These are phyloP conservation scores for Fagus crenata DNA, from an alignment of 306 rosid genomes.

Conservation along the genomic window DNA sequence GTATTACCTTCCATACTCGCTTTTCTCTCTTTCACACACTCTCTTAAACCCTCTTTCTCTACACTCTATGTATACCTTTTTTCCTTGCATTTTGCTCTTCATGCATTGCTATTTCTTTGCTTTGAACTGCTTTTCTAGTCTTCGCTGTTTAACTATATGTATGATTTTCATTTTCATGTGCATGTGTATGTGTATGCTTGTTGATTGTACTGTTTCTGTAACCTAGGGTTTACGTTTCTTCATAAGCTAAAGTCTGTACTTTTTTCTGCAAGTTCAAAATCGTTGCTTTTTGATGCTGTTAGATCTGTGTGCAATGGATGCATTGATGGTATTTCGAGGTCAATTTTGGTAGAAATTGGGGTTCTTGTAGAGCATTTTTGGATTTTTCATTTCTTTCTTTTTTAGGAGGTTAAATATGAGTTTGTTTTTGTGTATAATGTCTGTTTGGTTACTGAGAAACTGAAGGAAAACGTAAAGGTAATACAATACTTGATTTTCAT, in stretches of 20 bases:
- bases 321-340: background rate
- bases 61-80: background rate
- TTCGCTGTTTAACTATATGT: background rate
- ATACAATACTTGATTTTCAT: background rate
- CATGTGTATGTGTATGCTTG: background rate
- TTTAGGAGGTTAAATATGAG: too few relatives aligned
- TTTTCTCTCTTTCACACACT: background rate
- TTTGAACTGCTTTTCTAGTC: background rate
- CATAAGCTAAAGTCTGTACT: background rate
- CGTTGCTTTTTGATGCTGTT: background rate
- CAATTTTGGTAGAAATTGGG: background rate
- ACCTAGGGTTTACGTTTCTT: background rate
- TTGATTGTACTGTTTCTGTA: background rate
- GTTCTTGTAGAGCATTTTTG: background rate
- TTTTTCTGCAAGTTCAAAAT: background rate
- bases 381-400: background rate
- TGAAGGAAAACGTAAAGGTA: background rate
- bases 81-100: background rate
- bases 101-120: background rate
- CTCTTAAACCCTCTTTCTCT: background rate
- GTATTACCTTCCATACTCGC: conserved; percentile 13
- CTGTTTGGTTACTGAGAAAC: background rate
- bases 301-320: conserved; percentile 3
- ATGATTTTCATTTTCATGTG: background rate
- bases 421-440: background rate